Evolutionary conservation across 2,329 filamentous ascomycete species (phyloP).

Genomic region (Ophiocordyceps sinensis): DNA sequence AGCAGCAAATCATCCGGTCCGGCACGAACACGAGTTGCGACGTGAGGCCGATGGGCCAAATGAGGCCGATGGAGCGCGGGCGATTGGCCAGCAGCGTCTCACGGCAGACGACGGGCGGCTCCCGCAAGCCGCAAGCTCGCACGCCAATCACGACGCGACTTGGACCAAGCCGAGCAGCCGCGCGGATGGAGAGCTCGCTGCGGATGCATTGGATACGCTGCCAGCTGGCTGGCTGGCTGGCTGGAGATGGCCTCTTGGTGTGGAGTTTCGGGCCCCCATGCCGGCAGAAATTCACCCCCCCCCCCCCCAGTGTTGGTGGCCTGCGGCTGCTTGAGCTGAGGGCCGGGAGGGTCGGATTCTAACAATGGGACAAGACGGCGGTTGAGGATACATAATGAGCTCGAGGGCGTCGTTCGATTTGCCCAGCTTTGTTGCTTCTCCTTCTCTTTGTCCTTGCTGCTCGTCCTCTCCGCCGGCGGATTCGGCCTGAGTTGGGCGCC

Average conservation of each 20-base stretch:
- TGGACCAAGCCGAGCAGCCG: constrained; percentile 1
- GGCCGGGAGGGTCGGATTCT: too few relatives aligned
- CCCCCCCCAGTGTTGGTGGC: neutral
- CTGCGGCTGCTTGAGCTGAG: too few relatives aligned
- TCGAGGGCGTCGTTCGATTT: neutral
- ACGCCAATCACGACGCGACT: neutral
- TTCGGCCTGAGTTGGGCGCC: neutral
- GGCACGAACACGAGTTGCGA: neutral
- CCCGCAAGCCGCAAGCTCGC: neutral
- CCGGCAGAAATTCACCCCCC: too few relatives aligned
- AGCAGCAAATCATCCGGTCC: too few relatives aligned
- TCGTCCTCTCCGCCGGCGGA: neutral
- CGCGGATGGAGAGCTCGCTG: constrained; percentile 3
- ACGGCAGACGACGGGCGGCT: constrained; percentile 1
- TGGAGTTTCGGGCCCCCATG: too few relatives aligned
- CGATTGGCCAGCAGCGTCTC: constrained; percentile 12
- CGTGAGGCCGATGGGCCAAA: constrained; percentile 2
- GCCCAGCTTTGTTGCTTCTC: neutral
- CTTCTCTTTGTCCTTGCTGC: neutral
- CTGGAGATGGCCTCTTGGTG: too few relatives aligned
- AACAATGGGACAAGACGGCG: neutral
- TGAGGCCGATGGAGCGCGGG: constrained; percentile 4
- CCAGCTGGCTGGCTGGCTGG: too few relatives aligned
- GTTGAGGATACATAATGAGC: neutral
- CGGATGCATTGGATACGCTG: too few relatives aligned